Conservation (phyloP, 148 eudicot species). For the Arctostaphylos glauca region DNA sequence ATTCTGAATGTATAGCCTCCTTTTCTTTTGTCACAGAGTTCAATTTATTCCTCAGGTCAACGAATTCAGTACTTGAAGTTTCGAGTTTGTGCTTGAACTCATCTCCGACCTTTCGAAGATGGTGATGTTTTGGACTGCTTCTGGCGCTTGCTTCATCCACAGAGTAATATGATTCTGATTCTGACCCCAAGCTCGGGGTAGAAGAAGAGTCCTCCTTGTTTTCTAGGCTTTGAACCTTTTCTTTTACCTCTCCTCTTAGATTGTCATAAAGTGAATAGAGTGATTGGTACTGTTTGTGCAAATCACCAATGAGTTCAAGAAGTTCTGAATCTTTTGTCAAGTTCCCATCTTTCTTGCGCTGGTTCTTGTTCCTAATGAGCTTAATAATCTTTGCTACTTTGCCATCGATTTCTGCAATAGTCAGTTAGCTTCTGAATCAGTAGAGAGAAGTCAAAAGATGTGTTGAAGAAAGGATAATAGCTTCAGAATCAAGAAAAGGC, state of each 20-base stretch:
- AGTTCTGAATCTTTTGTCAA: slow-evolving; percentile 48
- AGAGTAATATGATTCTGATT: slow-evolving; percentile 34
- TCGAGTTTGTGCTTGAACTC: slow-evolving; percentile 14
- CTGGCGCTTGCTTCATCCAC: slow-evolving; percentile 18
- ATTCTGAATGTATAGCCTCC: slow-evolving; percentile 26
- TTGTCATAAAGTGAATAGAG: slow-evolving; percentile 47
- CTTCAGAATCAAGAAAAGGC: background rate
- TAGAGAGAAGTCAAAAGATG: background rate
- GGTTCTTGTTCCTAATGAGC: slow-evolving; percentile 43
- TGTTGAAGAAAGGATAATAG: background rate
- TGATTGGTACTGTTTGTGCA: slow-evolving; percentile 51
- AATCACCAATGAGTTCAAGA: slow-evolving; percentile 48
- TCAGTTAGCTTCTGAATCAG: background rate
- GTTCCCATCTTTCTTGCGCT: slow-evolving; percentile 41
- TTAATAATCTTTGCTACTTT: slow-evolving; percentile 48
- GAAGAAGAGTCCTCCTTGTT: slow-evolving; percentile 44
- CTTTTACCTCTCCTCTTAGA: slow-evolving; percentile 36
- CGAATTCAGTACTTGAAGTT: slow-evolving; percentile 26
- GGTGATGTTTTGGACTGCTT: background rate
- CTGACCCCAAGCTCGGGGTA: slow-evolving; percentile 47
- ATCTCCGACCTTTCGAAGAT: background rate
- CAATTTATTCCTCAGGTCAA: slow-evolving; percentile 31
- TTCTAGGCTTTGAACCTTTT: slow-evolving; percentile 24
- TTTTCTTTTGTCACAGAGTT: slow-evolving; percentile 28
- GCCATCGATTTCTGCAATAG: slow-evolving; percentile 50